Conservation (phyloP, 768 basidiomycete species). For the Russula dissimulans region DNA sequence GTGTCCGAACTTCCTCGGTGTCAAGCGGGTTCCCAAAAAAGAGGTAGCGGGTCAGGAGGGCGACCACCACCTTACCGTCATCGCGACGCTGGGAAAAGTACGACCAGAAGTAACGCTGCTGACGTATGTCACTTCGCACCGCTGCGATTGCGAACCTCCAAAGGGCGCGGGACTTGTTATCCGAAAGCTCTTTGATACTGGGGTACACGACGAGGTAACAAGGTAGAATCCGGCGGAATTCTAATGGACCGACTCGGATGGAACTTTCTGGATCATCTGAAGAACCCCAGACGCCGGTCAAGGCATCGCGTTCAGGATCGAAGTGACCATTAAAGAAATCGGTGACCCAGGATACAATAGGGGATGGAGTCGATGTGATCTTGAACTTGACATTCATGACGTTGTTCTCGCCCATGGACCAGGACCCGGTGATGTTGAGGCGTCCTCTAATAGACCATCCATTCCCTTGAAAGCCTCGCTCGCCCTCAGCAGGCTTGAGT, state of each 20-base stretch:
- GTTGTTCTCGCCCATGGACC: conserved; percentile 12
- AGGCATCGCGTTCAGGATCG: conserved; percentile 3
- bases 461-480: conserved; percentile 1
- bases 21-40: conserved; percentile 14
- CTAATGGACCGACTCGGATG: not conserved
- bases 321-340: conserved; percentile 1
- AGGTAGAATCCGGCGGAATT: conserved; percentile 23
- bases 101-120: conserved; percentile 22
- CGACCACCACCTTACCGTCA: too few species aligned
- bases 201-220: not conserved
- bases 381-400: conserved; percentile 14
- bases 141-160: too few species aligned
- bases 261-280: not conserved
- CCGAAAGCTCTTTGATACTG: conserved; percentile 10
- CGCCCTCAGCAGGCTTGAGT: not conserved
- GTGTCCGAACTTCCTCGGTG: conserved; percentile 18
- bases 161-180: conserved; percentile 11
- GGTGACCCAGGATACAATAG: not conserved
- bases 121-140: too few species aligned
- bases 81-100: too few species aligned
- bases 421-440: conserved; percentile 15
- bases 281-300: not conserved
- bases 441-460: conserved; percentile 7
- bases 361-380: conserved; percentile 2
- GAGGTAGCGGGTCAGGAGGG: not conserved